Percentiles rank a stretch among this genome's conserved stretches.
Conservation (phyloP, 1,284 basidiomycete species). For the Pseudozyma sp. region DNA sequence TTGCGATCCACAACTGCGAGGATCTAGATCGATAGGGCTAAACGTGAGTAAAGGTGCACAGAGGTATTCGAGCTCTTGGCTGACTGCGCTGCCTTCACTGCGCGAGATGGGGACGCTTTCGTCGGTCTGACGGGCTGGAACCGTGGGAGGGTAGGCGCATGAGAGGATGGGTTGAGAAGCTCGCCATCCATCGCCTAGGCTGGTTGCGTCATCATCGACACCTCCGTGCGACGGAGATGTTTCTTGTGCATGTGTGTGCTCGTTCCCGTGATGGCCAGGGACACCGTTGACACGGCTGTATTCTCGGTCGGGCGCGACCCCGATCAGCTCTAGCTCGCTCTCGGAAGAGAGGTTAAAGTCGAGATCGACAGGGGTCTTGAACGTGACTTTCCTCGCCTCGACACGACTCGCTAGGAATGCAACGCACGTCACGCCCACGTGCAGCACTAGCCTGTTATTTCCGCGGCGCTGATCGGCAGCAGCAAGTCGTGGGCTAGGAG, state of each 20-base stretch:
- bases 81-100: conserved; percentile 13
- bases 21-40: conserved; percentile 27
- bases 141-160: conserved; percentile 16
- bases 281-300: conserved; percentile 15
- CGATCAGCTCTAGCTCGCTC: conserved; percentile 37
- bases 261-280: neutral
- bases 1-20: conserved; percentile 25
- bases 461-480: conserved; percentile 12
- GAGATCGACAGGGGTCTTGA: conserved; percentile 22
- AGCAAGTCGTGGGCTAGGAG: neutral
- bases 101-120: neutral
- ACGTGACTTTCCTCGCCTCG: conserved; percentile 33
- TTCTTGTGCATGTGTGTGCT: neutral
- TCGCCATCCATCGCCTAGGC: conserved; percentile 3
- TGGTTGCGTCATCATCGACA: conserved; percentile 1
- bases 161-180: neutral
- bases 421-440: conserved; percentile 38
- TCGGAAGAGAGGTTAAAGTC: conserved; percentile 31
- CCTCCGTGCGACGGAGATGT: neutral
- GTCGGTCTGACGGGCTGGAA: neutral
- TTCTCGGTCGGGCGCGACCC: conserved; percentile 2
- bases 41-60: conserved; percentile 42
- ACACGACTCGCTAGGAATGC: conserved; percentile 44
- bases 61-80: conserved; percentile 49
- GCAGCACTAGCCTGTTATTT: conserved; percentile 23